Base-by-base conservation (phyloP, 257 asterid species). In the Agastache rugosa region DNA sequence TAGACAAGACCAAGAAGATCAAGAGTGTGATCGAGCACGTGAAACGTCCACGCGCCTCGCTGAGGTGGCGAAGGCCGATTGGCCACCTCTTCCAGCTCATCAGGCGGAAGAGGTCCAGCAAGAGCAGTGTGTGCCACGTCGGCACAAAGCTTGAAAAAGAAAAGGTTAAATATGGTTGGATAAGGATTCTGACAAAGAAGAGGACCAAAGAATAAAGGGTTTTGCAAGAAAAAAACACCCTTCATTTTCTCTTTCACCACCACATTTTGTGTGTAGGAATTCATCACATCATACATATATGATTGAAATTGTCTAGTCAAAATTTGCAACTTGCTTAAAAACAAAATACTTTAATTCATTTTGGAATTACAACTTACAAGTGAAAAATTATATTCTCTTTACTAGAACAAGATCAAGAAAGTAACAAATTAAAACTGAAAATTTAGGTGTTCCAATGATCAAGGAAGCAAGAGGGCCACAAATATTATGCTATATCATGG, bases 31-130 rank as follows among this genome's bases (percentile, higher is more conserved):
- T 89, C 16, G 96, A 87, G 79, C 97, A 86, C 56, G 63, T 83
- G 5, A 86, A 87, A 79, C n/a, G n/a, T n/a, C 88, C 90, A 12
- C 85, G 80, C 4, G 45, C 61, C 15, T 37, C 72, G 66, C 81
- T 88, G 76, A 87, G 92, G 85, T 93, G 98, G 98, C 92, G 86
- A 5, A 85, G 82, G 85, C 81, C 91, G 87, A 84, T 91, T 83
- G 92, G 97, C 15, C 92, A 88, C 29, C 72, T 91, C 22, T 82
- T 93, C 87, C 98, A 89, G 74, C 79, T 91, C 83, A 86, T 70
- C 78, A 88, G 81, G 75, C 82, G 88, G 91, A 93, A 83, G 84
- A 89, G 90, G 77, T 77, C 91, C 27, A 76, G 67, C 82, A 90
- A 83, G 35, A 11, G 82, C 62, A 84, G 69, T 39, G 77, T 55